These are phyloP conservation scores for Murraya paniculata DNA, from an alignment of 345 rosid species.

Conservation along the genomic window DNA sequence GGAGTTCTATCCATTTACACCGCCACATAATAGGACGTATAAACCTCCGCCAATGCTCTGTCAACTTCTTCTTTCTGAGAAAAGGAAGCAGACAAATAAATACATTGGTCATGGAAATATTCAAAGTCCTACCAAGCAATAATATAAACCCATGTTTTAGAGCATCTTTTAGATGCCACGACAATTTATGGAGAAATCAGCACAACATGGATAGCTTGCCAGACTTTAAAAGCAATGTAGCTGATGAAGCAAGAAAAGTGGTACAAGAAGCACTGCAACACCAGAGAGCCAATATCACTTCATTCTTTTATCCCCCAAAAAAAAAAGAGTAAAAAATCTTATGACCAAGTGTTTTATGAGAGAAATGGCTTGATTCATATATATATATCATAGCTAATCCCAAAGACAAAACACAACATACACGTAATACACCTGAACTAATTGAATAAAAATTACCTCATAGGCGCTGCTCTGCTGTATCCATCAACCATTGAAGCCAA, in stretches of 20 bases:
- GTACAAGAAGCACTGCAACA: not conserved
- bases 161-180: not conserved
- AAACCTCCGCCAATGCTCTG: constrained; percentile 80
- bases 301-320: not conserved
- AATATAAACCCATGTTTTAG: not conserved
- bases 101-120: not conserved
- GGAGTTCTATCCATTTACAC: constrained; percentile 80
- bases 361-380: not conserved
- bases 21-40: constrained; percentile 78
- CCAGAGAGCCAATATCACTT: not conserved
- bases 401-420: not conserved
- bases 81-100: not conserved
- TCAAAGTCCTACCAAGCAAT: not conserved
- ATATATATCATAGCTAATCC: not conserved
- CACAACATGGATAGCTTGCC: not conserved
- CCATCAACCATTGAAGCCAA: constrained; percentile 25
- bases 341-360: not conserved
- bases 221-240: not conserved
- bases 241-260: not conserved
- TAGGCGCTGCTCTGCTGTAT: constrained; percentile 22
- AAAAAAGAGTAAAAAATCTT: too few relatives aligned
- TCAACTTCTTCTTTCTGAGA: constrained; percentile 66
- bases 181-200: not conserved
- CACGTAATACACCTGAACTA: not conserved
- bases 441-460: constrained; percentile 41